Evolutionary conservation across 768 basidiomycete species (phyloP), one percentile per base, ranked within the genome.

Genomic region (Lactarius psammicola): DNA sequence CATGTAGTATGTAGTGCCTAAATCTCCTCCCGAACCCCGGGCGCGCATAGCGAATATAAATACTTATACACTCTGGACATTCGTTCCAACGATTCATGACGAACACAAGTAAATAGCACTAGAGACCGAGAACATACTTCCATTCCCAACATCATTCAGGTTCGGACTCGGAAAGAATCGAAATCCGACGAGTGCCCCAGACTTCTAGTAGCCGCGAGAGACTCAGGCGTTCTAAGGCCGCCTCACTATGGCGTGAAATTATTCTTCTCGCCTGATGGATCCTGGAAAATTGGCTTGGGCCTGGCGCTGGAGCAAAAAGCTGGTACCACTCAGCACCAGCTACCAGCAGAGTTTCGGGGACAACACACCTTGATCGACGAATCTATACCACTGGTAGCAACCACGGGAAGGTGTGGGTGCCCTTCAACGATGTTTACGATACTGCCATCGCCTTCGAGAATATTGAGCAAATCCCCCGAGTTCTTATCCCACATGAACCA

Each of bases 311-410:
- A 2, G 85, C 84, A 74, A 92, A 92, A 34, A 92, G 74, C 90
- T 91, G 64, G 53, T 53, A 30, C 51, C 7, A 28, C 38, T 23
- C n/a, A 10, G 31, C 17, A 18, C 44, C 18, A 23, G 53, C 23
- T 13, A 49, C 33, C 15, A 31, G 31, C 55, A 49, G 20, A 8
- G 9, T 67, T 36, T 51, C 44, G 44, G 38, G 53, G 58, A 33
- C 20, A 33, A 60, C 77, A 67, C 64, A 90, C 90, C 82, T 96
- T 95, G 56, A 95, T 83, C 11, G 91, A 92, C 13, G 81, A 78
- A 71, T 95, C 94, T 57, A 96, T 94, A 1, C 94, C 94, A 73
- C 89, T 91, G 53, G 90, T 87, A 4, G 93, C 92, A n/a, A 94
- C 74, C 26, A 95, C 76, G 0, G 94, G 93, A 18, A 94, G 76